Conservation (phyloP, 73 alveolate species). For the Vitrella brassicaformis region DNA sequence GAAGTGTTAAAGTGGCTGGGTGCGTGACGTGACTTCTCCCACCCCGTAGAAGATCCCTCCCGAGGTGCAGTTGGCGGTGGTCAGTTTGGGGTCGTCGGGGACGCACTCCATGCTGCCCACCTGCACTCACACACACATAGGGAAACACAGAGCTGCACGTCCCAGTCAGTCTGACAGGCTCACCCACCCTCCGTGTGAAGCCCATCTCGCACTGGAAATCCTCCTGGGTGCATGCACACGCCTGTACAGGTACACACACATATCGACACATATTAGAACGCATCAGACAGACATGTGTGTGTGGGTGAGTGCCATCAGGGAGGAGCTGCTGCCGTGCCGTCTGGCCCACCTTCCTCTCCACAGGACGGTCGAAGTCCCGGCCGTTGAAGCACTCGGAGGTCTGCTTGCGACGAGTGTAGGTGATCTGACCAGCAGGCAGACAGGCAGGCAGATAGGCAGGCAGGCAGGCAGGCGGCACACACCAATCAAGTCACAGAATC, state of each 20-base stretch:
- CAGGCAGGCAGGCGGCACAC: too few species aligned
- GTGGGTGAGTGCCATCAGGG: background rate
- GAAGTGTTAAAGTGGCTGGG: background rate
- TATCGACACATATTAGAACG: background rate
- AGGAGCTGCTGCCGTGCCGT: background rate
- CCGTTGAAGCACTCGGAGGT: slow-evolving; percentile 38
- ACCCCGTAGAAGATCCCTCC: background rate
- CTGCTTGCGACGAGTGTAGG: slow-evolving; percentile 30
- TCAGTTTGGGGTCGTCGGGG: background rate
- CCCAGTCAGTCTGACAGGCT: too few species aligned
- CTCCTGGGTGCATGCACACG: slow-evolving; percentile 77
- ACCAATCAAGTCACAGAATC: too few species aligned
- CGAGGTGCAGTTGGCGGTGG: background rate
- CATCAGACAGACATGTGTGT: background rate
- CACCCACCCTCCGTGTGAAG: slow-evolving; percentile 53
- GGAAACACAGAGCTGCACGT: too few species aligned
- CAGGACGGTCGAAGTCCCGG: slow-evolving; percentile 35
- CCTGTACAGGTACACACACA: background rate
- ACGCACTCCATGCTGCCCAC: background rate
- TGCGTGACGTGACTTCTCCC: background rate
- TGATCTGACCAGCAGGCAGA: background rate
- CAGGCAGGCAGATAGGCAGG: background rate
- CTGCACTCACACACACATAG: too few species aligned
- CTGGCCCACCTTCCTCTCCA: slow-evolving; percentile 4
- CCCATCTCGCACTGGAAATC: slow-evolving; percentile 90